Evolutionary conservation across 306 rosid genomes (phyloP).

Genomic region (Casuarina equisetifolia): DNA sequence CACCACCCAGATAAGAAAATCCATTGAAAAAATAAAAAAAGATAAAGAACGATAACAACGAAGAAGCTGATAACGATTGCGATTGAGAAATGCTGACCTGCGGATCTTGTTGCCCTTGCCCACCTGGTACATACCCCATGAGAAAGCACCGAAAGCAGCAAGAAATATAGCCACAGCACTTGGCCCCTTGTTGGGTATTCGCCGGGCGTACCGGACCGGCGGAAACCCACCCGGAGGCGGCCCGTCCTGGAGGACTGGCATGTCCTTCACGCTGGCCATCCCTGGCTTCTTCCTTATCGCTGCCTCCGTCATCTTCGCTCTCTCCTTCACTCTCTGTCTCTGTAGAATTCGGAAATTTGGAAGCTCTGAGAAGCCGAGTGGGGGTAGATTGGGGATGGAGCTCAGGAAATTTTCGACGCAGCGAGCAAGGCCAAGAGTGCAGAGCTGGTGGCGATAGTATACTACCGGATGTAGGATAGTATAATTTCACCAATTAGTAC

Average conservation of each 20-base stretch:
- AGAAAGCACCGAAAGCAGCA: constrained; percentile 72
- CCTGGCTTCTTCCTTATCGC: constrained; percentile 90
- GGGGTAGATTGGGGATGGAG: not conserved
- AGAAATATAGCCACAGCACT: constrained; percentile 84
- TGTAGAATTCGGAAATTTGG: not conserved
- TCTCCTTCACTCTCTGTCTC: not conserved
- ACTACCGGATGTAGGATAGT: not conserved
- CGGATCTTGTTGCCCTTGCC: constrained; percentile 98
- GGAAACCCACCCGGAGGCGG: constrained; percentile 99
- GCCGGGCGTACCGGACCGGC: constrained; percentile 95
- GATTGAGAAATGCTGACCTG: constrained; percentile 39
- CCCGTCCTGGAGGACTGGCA: constrained; percentile 98
- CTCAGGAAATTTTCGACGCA: not conserved
- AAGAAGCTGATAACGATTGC: not conserved
- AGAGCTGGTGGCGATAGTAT: not conserved
- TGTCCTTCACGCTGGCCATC: constrained; percentile 96
- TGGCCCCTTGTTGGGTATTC: constrained; percentile 92
- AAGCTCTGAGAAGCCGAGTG: not conserved
- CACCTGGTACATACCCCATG: constrained; percentile 99
- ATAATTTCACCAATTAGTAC: not conserved
- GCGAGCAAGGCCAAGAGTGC: not conserved
- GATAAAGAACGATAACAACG: not conserved
- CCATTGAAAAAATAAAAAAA: not conserved
- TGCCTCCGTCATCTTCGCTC: constrained; percentile 81
- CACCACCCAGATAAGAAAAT: not conserved